Evolutionary conservation across 139 green algal species (phyloP), one percentile per base, ranked within the genome.

Genomic region (Chlorella sp.): DNA sequence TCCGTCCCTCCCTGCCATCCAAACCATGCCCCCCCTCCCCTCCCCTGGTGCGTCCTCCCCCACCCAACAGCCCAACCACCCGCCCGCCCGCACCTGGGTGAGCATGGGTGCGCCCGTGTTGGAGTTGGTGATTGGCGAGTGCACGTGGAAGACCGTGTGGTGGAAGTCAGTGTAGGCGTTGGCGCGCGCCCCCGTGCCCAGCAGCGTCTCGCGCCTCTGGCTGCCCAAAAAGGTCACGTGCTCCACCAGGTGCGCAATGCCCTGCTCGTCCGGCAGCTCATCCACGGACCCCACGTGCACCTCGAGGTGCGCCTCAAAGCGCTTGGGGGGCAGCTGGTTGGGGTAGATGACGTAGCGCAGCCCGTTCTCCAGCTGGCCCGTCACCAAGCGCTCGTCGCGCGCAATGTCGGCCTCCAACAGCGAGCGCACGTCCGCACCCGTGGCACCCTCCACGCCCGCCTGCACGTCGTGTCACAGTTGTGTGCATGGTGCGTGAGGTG

Each of bases 151-250:
- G 26, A 99, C 95, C n/a, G 95, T 99, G 90, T 99, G 95, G 85
- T 99, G 95, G 80, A 99, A 99, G 87, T 99, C 95, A 27, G 95
- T 99, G 90, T 99, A 99, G 0, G 95, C 95, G 77, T 99, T 99
- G 64, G 89, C 93, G 32, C 95, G 85, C 0, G 91, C 88, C 24
- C 75, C 88, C 17, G 89, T 97, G 50, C 94, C 94, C 61, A 98
- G 81, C 75, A 98, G 86, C 3, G 75, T 79, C 80, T 99, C 95
- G 17, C 95, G 85, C 81, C 92, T 92, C 71, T 89, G 89, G 71
- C 76, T 91, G 69, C 95, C 95, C 42, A 99, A 81, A 78, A 99
- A 99, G 17, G 95, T 99, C 30, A 99, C 96, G 80, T 99, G 95
- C 88, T 99, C 95, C 62, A 99, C 96, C 50, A 99, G 74, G 76